These are phyloP conservation scores for Fusarium transvaalense DNA, from an alignment of 2,329 filamentous ascomycete species.

Conservation along the genomic window DNA sequence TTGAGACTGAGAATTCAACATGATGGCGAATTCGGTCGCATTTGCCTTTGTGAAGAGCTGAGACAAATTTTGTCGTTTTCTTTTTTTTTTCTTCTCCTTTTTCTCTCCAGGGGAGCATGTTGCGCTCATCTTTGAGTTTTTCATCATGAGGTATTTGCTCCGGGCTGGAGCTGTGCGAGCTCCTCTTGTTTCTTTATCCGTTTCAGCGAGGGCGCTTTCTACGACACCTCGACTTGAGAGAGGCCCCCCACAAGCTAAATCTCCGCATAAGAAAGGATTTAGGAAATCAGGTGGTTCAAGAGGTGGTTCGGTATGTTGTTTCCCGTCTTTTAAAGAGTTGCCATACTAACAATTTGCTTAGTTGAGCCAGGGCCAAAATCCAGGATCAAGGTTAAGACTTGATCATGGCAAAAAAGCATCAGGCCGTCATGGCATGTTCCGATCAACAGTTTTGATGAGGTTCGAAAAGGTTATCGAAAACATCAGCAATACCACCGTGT, in stretches of 20 bases:
- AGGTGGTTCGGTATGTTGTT: constrained; percentile 46
- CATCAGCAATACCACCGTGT: constrained; percentile 42
- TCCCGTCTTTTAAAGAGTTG: too few species aligned
- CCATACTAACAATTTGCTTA: constrained; percentile 23
- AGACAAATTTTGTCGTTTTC: constrained; percentile 11
- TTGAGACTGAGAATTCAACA: constrained; percentile 21
- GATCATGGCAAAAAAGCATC: constrained; percentile 41
- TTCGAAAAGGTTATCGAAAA: constrained; percentile 54
- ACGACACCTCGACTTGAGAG: constrained; percentile 37
- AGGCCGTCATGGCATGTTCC: constrained; percentile 52
- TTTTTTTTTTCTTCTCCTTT: neutral
- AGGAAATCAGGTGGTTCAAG: constrained; percentile 26
- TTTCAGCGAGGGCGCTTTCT: constrained; percentile 42
- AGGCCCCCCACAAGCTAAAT: neutral
- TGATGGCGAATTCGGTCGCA: constrained; percentile 34
- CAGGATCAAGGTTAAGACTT: constrained; percentile 50
- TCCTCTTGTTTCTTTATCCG: constrained; percentile 33
- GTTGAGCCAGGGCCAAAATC: constrained; percentile 53
- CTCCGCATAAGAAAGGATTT: neutral
- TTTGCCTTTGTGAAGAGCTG: constrained; percentile 6
- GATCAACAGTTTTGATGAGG: constrained; percentile 52
- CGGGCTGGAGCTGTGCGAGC: constrained; percentile 46
- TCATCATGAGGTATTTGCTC: constrained; percentile 51
- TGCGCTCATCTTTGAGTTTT: constrained; percentile 4
- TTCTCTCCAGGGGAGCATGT: constrained; percentile 34